Base-by-base conservation (phyloP, 2,329 filamentous ascomycete species). In the Curvularia verruculosa region DNA sequence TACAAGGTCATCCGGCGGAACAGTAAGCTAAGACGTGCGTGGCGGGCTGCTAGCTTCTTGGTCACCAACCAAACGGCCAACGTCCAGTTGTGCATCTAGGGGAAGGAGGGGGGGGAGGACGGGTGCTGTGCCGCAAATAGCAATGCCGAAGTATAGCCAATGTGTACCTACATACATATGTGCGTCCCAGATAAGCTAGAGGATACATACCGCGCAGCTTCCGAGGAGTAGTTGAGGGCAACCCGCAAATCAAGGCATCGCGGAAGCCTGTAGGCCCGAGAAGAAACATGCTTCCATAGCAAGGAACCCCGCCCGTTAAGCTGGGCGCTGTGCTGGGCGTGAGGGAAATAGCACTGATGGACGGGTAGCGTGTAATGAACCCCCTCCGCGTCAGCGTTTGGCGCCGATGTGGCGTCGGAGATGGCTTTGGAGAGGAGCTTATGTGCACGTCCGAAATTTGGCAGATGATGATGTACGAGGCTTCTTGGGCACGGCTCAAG, bases 351-450 rank as follows among this genome's bases (percentile, higher is more conserved):
- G 28, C 18, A 31, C 43, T 12, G 47, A 39, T 47, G 58, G 47
- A 54, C 49, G 54, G 43, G 34, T 53, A 61, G 61, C 58, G 61
- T 63, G 58, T 65, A 67, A 61, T 55, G 15, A 7, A 15, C 63
- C 52, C 36, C 40, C 47, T 51, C 21, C 34, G 18, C 40, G 21
- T 23, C 19, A 18, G 19, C 28, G 47, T 48, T 54, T 57, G 49
- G 62, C 21, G 10, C 53, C 12, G n/a, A n/a, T 54, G 61, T 63
- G 58, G 67, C 68, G 60, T 66, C 67, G 66, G 67, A 53, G 60
- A 65, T 59, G 67, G 70, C 71, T 70, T 64, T 47, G 61, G 44
- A 51, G 52, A 52, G 65, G 61, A 67, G 70, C 67, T 73, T 72
- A 68, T 64, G 60, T 68, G 49, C 60, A 69, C 64, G 54, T 56